Evolutionary conservation across 805 yeast genomes (phyloP).

Genomic region (Saccharomycodes ludwigii): DNA sequence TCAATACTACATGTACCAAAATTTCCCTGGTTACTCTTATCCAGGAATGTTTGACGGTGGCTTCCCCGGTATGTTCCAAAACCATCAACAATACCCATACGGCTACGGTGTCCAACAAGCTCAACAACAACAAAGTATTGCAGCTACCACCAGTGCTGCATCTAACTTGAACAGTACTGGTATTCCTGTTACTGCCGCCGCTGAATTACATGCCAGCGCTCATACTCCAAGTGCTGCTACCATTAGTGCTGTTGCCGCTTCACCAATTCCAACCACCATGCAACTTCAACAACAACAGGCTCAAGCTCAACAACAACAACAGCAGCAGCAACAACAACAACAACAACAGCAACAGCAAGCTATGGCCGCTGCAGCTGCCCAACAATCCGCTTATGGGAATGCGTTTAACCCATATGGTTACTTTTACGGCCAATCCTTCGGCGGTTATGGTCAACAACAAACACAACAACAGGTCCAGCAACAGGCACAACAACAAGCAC

Average conservation of each 20-base stretch:
- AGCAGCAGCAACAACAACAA: constrained; percentile 8
- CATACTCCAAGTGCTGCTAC: constrained; percentile 8
- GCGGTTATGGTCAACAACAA: constrained; percentile 20
- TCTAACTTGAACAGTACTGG: constrained; percentile 13
- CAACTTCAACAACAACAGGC: constrained; percentile 7
- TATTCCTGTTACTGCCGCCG: constrained; percentile 11
- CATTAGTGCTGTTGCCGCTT: constrained; percentile 9
- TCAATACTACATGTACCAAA: constrained; percentile 25
- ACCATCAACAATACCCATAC: constrained; percentile 16
- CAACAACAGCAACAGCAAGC: too few species aligned
- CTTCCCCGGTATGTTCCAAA: background rate
- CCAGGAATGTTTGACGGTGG: constrained; percentile 22
- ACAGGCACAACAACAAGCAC: constrained; percentile 10
- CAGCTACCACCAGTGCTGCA: constrained; percentile 8
- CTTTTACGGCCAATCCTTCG: constrained; percentile 25
- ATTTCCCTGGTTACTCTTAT: constrained; percentile 25
- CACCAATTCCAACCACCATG: constrained; percentile 13
- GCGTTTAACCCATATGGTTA: constrained; percentile 25
- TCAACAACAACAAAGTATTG: constrained; percentile 10
- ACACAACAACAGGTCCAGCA: constrained; percentile 12
- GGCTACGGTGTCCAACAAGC: constrained; percentile 12
- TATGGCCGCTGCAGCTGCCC: too few species aligned
- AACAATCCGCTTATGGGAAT: constrained; percentile 22
- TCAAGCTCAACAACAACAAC: constrained; percentile 13
- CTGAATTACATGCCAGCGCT: constrained; percentile 14